A percentile compares a stretch with the other conserved stretches of the same genome.
These are phyloP conservation scores for Cardamine occulta DNA, from an alignment of 345 rosid species.

Conservation along the genomic window DNA sequence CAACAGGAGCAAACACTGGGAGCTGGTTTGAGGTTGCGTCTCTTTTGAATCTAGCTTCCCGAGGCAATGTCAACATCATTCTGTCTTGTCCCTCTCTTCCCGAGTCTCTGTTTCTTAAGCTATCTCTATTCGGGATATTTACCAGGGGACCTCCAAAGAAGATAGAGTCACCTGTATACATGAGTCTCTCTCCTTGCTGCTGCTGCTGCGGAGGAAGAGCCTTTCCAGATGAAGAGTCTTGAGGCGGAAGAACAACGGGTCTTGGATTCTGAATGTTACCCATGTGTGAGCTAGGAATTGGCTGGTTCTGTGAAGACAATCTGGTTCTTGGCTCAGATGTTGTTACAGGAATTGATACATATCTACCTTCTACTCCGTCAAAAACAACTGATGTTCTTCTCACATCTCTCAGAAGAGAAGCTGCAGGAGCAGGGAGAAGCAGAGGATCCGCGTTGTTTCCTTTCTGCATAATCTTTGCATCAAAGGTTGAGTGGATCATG, in stretches of 20 bases:
- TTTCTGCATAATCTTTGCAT: slow-evolving; percentile 64
- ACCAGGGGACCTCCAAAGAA: slow-evolving; percentile 96
- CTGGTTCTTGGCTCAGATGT: slow-evolving; percentile 69
- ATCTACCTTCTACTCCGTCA: slow-evolving; percentile 97
- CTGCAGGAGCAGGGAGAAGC: slow-evolving; percentile 66
- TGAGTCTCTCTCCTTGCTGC: slow-evolving; percentile 72
- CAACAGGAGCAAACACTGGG: slow-evolving; percentile 86
- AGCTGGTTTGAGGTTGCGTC: slow-evolving; percentile 89
- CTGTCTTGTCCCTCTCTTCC: slow-evolving; percentile 70
- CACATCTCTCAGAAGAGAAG: slow-evolving; percentile 87
- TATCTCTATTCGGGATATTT: slow-evolving; percentile 64
- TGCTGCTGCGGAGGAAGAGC: slow-evolving; percentile 47
- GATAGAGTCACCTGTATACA: slow-evolving; percentile 89
- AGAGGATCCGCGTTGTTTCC: slow-evolving; percentile 63
- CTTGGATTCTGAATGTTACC: slow-evolving; percentile 50
- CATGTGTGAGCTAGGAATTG: slow-evolving; percentile 46
- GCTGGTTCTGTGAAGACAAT: slow-evolving; percentile 50
- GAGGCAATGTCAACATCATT: slow-evolving; percentile 60
- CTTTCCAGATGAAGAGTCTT: slow-evolving; percentile 57
- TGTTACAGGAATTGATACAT: slow-evolving; percentile 75
- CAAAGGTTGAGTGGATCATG: slow-evolving; percentile 50
- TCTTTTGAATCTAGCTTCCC: slow-evolving; percentile 83
- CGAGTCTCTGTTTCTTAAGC: slow-evolving; percentile 53
- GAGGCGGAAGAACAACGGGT: slow-evolving; percentile 47
- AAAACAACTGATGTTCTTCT: slow-evolving; percentile 88